Percentiles rank a stretch among this genome's conserved stretches.
phyloP scores from a whole-genome alignment of 2,329 filamentous ascomycete species.

The Trichoderma endophyticum region DNA sequence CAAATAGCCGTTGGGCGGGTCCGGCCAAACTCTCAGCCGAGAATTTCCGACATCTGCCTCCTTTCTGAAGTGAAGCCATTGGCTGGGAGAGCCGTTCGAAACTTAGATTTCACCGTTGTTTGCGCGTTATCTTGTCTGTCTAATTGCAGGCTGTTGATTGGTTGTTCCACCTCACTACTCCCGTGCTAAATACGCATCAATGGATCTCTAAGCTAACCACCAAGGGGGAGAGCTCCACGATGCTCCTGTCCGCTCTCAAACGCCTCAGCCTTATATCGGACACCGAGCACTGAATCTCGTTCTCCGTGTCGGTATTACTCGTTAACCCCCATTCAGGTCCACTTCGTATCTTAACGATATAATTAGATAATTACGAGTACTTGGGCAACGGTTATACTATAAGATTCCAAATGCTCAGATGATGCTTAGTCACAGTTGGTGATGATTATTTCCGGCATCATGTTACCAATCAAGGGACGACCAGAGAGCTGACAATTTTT shows the following conservation, averaged over 20 bases:
- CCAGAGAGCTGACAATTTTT: background rate
- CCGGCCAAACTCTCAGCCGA: background rate
- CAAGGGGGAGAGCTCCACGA: background rate
- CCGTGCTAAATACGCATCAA: background rate
- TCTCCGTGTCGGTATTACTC: background rate
- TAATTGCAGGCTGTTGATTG: constrained; percentile 1
- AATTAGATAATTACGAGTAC: background rate
- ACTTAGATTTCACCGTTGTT: background rate
- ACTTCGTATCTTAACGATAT: background rate
- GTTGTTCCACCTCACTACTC: background rate
- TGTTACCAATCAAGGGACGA: background rate
- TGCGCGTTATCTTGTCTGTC: background rate
- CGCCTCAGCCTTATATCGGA: constrained; percentile 2
- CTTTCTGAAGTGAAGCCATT: background rate
- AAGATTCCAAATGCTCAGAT: background rate
- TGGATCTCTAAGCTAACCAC: background rate
- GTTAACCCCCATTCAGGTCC: background rate
- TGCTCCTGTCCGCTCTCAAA: background rate
- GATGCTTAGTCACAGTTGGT: background rate
- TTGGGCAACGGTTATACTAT: background rate
- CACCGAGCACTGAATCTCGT: background rate
- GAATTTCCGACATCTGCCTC: background rate
- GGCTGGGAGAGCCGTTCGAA: background rate
- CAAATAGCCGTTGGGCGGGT: background rate
- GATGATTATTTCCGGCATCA: background rate